Evolutionary conservation across 768 basidiomycete species (phyloP).

Genomic region (Trametes meyenii): DNA sequence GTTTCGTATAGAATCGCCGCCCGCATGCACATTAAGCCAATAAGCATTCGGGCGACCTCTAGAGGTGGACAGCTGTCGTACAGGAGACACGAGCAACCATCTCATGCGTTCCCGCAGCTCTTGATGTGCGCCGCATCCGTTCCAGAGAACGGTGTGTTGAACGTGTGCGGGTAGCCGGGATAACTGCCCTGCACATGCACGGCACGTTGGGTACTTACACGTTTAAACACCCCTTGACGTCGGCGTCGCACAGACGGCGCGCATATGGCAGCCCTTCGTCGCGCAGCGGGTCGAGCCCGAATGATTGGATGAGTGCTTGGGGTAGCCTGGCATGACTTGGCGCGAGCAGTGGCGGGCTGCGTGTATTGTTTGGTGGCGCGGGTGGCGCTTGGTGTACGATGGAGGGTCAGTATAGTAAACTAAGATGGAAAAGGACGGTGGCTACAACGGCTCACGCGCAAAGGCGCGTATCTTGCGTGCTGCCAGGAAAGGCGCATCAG

Average conservation of each 20-base stretch:
- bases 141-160: no score
- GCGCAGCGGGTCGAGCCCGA: constrained; percentile 26
- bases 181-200: no score
- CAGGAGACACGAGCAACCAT: no score
- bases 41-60: no score
- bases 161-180: no score
- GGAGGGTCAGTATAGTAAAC: background rate
- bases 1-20: no score
- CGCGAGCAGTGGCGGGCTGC: constrained; percentile 12
- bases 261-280: constrained; percentile 26
- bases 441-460: background rate
- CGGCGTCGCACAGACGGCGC: constrained; percentile 19
- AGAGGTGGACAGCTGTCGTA: no score
- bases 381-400: background rate
- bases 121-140: no score
- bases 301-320: constrained; percentile 19
- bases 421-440: no score
- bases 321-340: constrained; percentile 18
- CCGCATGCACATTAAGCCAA: no score
- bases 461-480: constrained; percentile 10
- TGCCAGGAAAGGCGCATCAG: constrained; percentile 13
- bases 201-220: constrained; percentile 20
- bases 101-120: no score
- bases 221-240: constrained; percentile 13
- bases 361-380: constrained; percentile 5